Percentiles rank a stretch among this genome's conserved stretches.
Evolutionary conservation across 352 stramenopile species (phyloP).

Genomic region (Thraustochytrium striatum): DNA sequence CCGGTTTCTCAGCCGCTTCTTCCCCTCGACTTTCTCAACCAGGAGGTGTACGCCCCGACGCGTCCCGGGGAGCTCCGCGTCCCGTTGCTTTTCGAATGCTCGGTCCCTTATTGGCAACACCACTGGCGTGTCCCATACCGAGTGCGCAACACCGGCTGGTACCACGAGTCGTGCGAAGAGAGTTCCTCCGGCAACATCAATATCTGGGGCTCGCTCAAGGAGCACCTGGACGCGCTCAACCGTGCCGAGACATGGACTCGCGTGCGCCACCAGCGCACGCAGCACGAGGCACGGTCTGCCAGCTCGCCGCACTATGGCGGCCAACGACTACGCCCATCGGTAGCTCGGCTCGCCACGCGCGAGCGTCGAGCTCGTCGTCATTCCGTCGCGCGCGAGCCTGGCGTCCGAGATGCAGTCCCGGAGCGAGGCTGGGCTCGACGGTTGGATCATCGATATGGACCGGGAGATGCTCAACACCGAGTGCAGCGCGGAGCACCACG

Average conservation of each 20-base stretch:
- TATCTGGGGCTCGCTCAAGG: not conserved
- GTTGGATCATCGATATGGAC: slow-evolving; percentile 16
- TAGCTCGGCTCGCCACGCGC: not conserved
- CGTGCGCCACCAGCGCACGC: not conserved
- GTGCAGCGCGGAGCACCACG: not conserved
- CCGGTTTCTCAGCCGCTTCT: slow-evolving; percentile 23
- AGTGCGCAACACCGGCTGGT: slow-evolving; percentile 35
- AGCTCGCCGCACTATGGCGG: too few species aligned
- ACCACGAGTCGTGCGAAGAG: not conserved
- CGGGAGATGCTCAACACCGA: not conserved
- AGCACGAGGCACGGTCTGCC: too few species aligned
- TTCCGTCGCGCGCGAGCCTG: not conserved
- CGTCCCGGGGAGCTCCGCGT: not conserved
- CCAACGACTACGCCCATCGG: too few species aligned
- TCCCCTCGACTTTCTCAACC: slow-evolving; percentile 11
- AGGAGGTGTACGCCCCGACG: not conserved
- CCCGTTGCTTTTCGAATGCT: not conserved
- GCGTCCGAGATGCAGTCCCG: not conserved
- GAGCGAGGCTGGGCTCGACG: not conserved
- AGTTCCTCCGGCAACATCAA: not conserved
- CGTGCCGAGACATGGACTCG: not conserved
- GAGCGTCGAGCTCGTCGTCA: not conserved
- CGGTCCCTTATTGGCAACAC: not conserved
- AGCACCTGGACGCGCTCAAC: slow-evolving; percentile 21
- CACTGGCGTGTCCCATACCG: slow-evolving; percentile 18